Evolutionary conservation across 352 stramenopile species (phyloP), one percentile per base, ranked within the genome.

Genomic region (Thalassiosira oceanica): DNA sequence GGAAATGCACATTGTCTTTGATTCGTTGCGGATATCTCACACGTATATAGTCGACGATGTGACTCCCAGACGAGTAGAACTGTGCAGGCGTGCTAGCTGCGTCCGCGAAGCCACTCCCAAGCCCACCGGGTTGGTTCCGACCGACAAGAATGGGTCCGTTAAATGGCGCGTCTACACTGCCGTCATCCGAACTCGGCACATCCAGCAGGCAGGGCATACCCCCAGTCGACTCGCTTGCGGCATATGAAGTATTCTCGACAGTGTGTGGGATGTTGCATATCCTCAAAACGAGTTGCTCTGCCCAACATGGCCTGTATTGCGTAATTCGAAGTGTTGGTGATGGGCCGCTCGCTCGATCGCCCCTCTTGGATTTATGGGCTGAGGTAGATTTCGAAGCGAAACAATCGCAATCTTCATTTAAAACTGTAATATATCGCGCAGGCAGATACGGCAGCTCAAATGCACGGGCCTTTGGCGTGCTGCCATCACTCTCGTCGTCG

Each of bases 301-400:
- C 66, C 80, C 78, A 90, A 13, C 77, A 80, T n/a, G 71, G 58
- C 43, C 79, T 67, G 54, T 85, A 72, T 60, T 90, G 83, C 7
- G 44, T 49, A 6, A 76, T 27, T 31, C 42, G 24, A 18, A 7
- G 1, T 24, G 48, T 27, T 41, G 26, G 5, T 7, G 8, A 11
- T 43, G 0, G 8, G 46, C 10, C 13, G 26, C 28, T 15, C 33
- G 16, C 20, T 49, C 49, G 13, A n/a, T 45, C 10, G 3, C n/a
- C 29, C 21, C 28, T 24, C 33, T 23, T 44, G 10, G 28, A 15
- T 2, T 57, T 8, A 8, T 41, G 49, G n/a, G 23, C 10, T 11
- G 7, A 6, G 13, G 18, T 3, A 15, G 7, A 11, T 46, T 45
- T 10, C 16, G 21, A 18, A 2, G 20, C 3, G 8, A 53, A n/a